Evolutionary conservation across 2,329 filamentous ascomycete species (phyloP).

Genomic region (Periglandula ipomoeae): DNA sequence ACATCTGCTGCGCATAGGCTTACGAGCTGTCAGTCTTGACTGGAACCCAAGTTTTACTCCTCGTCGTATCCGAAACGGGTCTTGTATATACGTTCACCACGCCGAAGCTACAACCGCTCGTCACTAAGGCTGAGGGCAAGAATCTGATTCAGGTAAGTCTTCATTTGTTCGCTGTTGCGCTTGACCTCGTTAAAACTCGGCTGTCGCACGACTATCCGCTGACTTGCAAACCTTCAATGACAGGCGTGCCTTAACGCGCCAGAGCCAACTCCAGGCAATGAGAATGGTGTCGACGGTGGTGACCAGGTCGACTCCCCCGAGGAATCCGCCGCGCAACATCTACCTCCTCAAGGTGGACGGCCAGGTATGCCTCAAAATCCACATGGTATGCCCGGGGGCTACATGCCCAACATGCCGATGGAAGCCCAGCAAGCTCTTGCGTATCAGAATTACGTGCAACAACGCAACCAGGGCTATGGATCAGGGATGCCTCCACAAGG

Average conservation of each 20-base stretch:
- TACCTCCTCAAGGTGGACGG: slow-evolving; percentile 51
- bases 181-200: background rate
- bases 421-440: slow-evolving; percentile 72
- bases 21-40: slow-evolving; percentile 97
- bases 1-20: slow-evolving; percentile 47
- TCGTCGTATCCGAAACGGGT: slow-evolving; percentile 95
- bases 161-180: background rate
- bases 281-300: slow-evolving; percentile 69
- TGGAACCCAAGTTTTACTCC: slow-evolving; percentile 89
- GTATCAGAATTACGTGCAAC: slow-evolving; percentile 77
- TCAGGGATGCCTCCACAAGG: slow-evolving; percentile 71
- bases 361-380: slow-evolving; percentile 57
- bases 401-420: slow-evolving; percentile 55
- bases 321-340: slow-evolving; percentile 68
- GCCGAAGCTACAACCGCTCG: slow-evolving; percentile 93
- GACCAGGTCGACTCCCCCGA: slow-evolving; percentile 85
- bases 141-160: slow-evolving; percentile 83
- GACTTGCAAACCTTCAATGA: slow-evolving; percentile 5
- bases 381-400: slow-evolving; percentile 52
- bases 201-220: background rate
- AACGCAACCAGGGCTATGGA: slow-evolving; percentile 57
- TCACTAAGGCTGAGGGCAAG: slow-evolving; percentile 98
- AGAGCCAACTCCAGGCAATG: slow-evolving; percentile 71
- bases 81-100: slow-evolving; percentile 98
- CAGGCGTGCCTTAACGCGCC: slow-evolving; percentile 95